Evolutionary conservation across 2,329 filamentous ascomycete species (phyloP).

Genomic region (Sarocladium kiliense): DNA sequence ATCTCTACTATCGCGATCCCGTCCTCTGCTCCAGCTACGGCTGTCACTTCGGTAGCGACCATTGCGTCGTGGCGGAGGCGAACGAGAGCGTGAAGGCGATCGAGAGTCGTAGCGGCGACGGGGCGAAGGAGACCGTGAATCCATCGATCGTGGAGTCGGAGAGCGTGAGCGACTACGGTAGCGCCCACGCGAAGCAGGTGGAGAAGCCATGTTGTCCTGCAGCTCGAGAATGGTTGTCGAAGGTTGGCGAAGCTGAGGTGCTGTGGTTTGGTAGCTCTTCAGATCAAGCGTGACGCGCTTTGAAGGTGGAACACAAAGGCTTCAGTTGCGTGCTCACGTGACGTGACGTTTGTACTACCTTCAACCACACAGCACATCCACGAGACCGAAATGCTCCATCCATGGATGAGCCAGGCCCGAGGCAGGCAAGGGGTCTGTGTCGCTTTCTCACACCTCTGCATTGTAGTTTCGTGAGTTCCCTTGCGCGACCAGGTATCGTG

Average conservation of each 20-base stretch:
- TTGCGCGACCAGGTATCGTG: too few species aligned
- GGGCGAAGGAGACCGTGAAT: conserved; percentile 26
- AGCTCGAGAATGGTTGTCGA: neutral
- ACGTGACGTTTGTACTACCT: neutral
- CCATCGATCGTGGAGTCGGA: conserved; percentile 25
- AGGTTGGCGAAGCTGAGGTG: neutral
- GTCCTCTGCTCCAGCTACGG: conserved; percentile 28
- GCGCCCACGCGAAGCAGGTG: conserved; percentile 8
- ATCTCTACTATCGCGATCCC: conserved; percentile 28
- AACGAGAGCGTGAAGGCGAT: conserved; percentile 21
- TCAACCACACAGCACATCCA: neutral
- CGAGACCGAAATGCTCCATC: too few species aligned
- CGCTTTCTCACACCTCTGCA: too few species aligned
- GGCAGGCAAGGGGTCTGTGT: too few species aligned
- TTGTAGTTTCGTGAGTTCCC: too few species aligned
- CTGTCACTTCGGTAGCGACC: conserved; percentile 23
- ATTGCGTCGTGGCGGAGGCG: conserved; percentile 27
- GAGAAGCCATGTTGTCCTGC: neutral
- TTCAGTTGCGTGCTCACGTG: neutral
- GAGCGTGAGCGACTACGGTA: conserved; percentile 23
- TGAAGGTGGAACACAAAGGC: neutral
- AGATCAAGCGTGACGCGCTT: neutral
- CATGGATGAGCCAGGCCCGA: too few species aligned
- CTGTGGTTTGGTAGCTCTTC: neutral
- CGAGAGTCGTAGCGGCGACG: conserved; percentile 28